Evolutionary conservation across 805 yeast genomes (phyloP), one percentile per base, ranked within the genome.

Genomic region (Candida maris): DNA sequence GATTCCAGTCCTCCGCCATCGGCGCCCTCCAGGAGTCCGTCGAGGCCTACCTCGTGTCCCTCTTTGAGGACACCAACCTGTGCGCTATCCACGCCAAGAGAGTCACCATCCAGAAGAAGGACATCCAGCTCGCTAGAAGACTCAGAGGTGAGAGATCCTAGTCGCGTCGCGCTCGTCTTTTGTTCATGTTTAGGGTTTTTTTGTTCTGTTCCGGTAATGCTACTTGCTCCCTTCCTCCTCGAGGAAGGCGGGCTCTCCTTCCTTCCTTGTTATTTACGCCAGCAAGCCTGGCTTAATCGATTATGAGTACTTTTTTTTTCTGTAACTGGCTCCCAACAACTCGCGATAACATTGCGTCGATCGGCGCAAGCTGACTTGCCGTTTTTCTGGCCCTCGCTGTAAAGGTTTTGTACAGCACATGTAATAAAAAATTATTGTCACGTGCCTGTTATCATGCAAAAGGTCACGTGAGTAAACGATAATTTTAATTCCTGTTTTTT

Each of bases 1-100:
- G 96, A 76, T 91, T 93, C 82, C 97, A 91, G 69, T 85, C 96
- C 39, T 85, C 95, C 51, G 98, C 98, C 51, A 84, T 91, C 52
- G 89, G 95, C 71, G 98, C 98, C 53, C 75, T 91, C 57, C 98
- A 91, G 70, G 98, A 93, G 73, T 89, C 97, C 47, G 96, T 91
- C 46, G 98, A 91, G 36, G 89, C 91, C 1, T 84, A 77, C 44
- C 57, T 84, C 42, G 80, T 83, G 9, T 83, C 83, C 36, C 61
- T 84, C 25, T 64, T 84, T 34, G 93, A 84, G 52, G 93, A 84
- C 54, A 83, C 89, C 3, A 84, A 84, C 49, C 55, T 83, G 25
- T 68, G 86, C 57, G 93, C 93, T 10, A 62, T 84, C 25, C 93
- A 84, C 59, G 89, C 88, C 1, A 82, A 79, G 52, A 63, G 94